Percentiles rank a stretch among this genome's conserved stretches.
Conservation (phyloP, 1,284 basidiomycete genomes). For the Marasmius fiardii region DNA sequence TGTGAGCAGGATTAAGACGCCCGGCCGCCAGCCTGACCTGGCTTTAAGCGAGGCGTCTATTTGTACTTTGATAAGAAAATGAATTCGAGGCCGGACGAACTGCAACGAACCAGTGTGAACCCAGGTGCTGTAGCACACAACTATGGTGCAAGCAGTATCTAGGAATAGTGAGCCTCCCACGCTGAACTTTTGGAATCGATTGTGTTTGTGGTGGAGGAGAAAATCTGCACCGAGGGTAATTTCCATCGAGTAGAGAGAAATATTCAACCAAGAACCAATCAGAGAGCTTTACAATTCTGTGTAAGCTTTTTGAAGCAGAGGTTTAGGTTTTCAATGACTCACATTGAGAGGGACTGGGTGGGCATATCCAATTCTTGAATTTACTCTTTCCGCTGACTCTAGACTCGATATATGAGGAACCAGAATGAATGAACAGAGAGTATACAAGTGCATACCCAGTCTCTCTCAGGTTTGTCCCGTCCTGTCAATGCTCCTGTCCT, state of each 20-base stretch:
- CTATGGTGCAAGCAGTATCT: constrained; percentile 2
- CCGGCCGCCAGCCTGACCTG: constrained; percentile 2
- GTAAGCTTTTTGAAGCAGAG: too few species aligned
- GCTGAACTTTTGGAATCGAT: constrained; percentile 1
- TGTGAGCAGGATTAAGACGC: constrained; percentile 4
- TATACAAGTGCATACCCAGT: too few species aligned
- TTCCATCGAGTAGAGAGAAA: constrained; percentile 8
- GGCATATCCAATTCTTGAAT: too few species aligned
- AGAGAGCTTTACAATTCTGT: not conserved
- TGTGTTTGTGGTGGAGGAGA: not conserved
- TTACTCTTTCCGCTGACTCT: too few species aligned
- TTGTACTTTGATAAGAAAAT: not conserved
- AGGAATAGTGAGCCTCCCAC: constrained; percentile 1
- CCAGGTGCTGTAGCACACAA: constrained; percentile 6
- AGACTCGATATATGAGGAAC: too few species aligned
- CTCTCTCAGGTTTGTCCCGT: too few species aligned
- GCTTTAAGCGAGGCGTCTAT: not conserved
- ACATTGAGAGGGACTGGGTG: not conserved
- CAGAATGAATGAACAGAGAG: too few species aligned
- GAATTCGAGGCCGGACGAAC: not conserved
- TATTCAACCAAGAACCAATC: constrained; percentile 8
- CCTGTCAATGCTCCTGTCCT: too few species aligned
- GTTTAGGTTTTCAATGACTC: not conserved
- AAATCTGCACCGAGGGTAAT: constrained; percentile 3
- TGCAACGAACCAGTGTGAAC: not conserved